phyloP scores from a whole-genome alignment of 176 grass and related monocot genomes.

The Juncus inflexus region DNA sequence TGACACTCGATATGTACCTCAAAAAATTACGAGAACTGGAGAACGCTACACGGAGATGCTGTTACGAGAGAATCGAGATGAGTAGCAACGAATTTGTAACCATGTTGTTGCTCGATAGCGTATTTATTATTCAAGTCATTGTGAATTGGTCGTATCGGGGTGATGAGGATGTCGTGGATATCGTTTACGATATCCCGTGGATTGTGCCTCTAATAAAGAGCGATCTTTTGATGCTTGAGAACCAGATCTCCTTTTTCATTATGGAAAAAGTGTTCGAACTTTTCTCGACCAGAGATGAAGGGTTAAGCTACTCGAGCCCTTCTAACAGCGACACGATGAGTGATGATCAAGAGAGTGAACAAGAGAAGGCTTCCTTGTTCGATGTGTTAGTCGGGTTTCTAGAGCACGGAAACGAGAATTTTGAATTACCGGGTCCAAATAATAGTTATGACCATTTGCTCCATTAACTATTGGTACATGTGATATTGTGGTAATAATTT shows the following conservation, averaged over 20 bases:
- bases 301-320: neutral
- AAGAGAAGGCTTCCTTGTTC: neutral
- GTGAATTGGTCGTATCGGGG: conserved; percentile 11
- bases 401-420: neutral
- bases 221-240: conserved; percentile 25
- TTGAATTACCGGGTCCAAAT: neutral
- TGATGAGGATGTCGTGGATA: conserved; percentile 17
- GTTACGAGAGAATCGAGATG: conserved; percentile 3
- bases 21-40: conserved; percentile 4
- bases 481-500: no score
- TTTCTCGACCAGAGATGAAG: neutral
- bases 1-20: conserved; percentile 1
- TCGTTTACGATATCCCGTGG: conserved; percentile 3
- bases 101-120: conserved; percentile 20
- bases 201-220: conserved; percentile 26
- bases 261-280: conserved; percentile 1
- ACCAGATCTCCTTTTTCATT: conserved; percentile 20
- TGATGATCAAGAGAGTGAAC: conserved; percentile 1
- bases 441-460: conserved; percentile 19
- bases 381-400: conserved; percentile 3
- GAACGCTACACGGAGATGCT: neutral
- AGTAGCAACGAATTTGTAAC: neutral
- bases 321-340: conserved; percentile 1
- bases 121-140: conserved; percentile 15
- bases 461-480: no score